Evolutionary conservation across 2,329 filamentous ascomycete genomes (phyloP).

Genomic region (Paraphaeosphaeria minitans): DNA sequence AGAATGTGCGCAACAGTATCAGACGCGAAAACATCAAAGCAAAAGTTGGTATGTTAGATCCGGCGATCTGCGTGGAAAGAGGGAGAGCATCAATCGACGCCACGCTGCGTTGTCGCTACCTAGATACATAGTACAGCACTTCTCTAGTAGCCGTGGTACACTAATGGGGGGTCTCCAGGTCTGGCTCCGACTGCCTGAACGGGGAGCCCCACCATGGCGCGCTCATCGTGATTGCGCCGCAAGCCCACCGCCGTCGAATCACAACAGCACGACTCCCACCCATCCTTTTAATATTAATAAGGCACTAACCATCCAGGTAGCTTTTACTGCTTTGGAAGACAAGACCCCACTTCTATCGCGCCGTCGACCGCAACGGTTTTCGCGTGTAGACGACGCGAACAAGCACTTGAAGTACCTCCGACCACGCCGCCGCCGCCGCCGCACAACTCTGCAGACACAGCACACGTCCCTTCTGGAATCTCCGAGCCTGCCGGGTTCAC

Average conservation of each 20-base stretch:
- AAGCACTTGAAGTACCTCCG: neutral
- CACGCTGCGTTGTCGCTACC: neutral
- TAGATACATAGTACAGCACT: no score
- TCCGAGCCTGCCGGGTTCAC: neutral
- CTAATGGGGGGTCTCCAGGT: neutral
- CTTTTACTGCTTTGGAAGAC: no score
- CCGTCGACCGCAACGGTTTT: neutral
- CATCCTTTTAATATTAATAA: neutral
- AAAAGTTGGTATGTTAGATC: neutral
- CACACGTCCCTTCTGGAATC: neutral
- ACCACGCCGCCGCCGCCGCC: neutral
- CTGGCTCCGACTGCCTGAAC: neutral
- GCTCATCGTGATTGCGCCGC: neutral
- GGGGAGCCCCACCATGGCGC: neutral
- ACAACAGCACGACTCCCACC: neutral
- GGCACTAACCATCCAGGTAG: neutral
- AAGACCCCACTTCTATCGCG: neutral
- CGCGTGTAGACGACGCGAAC: neutral
- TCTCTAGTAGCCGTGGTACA: neutral
- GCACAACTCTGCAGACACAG: neutral
- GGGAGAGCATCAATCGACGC: neutral
- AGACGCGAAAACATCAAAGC: no score
- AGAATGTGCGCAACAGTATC: neutral
- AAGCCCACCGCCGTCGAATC: neutral
- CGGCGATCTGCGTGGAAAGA: neutral